A percentile compares a stretch with the other conserved stretches of the same genome.
These are phyloP conservation scores for Hyphochytrium catenoides DNA, from an alignment of 352 stramenopile genomes.

Conservation along the genomic window DNA sequence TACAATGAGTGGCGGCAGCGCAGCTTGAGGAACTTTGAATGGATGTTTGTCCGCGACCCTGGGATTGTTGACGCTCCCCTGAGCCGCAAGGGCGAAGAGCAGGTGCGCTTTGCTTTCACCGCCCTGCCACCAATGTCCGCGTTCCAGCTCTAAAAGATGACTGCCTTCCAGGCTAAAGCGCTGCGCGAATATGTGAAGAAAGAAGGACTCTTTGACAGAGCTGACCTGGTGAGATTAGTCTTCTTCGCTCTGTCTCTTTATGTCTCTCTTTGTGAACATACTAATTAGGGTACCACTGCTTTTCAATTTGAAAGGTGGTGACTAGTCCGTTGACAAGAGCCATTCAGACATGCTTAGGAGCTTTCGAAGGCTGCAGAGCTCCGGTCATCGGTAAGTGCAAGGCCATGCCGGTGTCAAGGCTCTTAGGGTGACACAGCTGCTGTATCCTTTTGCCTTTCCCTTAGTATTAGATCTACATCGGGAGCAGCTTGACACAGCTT, in stretches of 20 bases:
- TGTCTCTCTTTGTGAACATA: background rate
- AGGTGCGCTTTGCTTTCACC: slow-evolving; percentile 14
- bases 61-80: slow-evolving; percentile 57
- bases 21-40: slow-evolving; percentile 53
- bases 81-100: slow-evolving; percentile 31
- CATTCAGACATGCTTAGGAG: slow-evolving; percentile 40
- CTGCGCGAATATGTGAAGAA: slow-evolving; percentile 26
- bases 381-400: slow-evolving; percentile 22
- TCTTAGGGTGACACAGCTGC: background rate
- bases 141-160: background rate
- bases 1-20: slow-evolving; percentile 58
- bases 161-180: slow-evolving; percentile 10
- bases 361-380: slow-evolving; percentile 22
- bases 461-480: slow-evolving; percentile 28
- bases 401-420: background rate
- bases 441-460: background rate
- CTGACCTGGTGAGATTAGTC: slow-evolving; percentile 20
- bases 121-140: background rate
- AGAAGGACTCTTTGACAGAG: slow-evolving; percentile 2
- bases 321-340: slow-evolving; percentile 49
- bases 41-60: slow-evolving; percentile 47
- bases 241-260: background rate
- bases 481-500: slow-evolving; percentile 56
- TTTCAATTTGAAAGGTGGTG: slow-evolving; percentile 21
- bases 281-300: too few relatives aligned